Evolutionary conservation across 179 eudicot genomes (phyloP), one percentile per base, ranked within the genome.

Genomic region (Monotropa hypopitys): DNA sequence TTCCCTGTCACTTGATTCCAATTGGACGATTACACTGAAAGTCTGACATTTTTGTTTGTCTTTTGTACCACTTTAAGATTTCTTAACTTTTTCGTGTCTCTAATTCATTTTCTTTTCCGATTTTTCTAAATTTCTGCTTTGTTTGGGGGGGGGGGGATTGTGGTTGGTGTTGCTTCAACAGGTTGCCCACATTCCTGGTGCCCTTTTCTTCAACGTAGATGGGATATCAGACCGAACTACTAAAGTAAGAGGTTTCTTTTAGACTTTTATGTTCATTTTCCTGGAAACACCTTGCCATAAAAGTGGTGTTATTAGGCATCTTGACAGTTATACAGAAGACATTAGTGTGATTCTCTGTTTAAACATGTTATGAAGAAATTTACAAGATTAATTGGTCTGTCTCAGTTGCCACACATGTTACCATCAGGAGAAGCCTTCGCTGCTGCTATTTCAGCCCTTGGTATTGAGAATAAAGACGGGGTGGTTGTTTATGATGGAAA

Each of bases 381-480:
- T 65, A 62, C n/a, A 7, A 45, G 23, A 26, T 40, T 57, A 45
- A 42, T 67, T 76, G 30, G 70, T 80, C 79, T 79, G 54, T 83
- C 66, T 76, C 90, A 94, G 98, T 85, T 94, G 86, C 98, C 98
- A 45, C 98, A 94, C 80, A 94, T 94, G 98, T 82, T 94, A 80
- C 98, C 98, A 79, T 90, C 98, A 63, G 95, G 89, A 83, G 97
- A 91, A 88, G 98, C 92, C 80, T 94, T 94, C 86, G 92, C 97
- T 81, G 97, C 97, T 80, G 98, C 95, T 84, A 97, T 87, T 79
- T 94, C 98, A 61, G 95, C 98, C 38, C 97, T 94, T 78, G 97
- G 97, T 83, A 89, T 94, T 68, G 93, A 86, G 81, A 94, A 94
- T 83, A 91, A 89, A 84, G 97, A 94, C 76, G 86, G 87, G 45